Evolutionary conservation across 257 asterid genomes (phyloP), one percentile per base, ranked within the genome.

Genomic region (Ophiorrhiza pumila): DNA sequence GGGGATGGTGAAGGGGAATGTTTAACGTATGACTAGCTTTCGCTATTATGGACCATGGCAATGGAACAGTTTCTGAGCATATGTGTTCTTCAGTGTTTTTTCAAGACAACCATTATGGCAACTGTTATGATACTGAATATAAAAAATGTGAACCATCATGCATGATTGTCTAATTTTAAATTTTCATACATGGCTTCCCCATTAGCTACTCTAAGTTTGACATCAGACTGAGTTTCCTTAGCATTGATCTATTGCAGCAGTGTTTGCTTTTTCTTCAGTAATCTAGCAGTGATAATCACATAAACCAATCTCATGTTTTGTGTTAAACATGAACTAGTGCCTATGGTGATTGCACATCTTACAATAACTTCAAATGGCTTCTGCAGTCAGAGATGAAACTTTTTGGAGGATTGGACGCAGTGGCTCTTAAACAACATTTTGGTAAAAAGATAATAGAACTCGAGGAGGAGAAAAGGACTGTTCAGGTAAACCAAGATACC

Each of bases 371-470:
- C 32, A 35, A 32, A 77, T 75, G 70, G 47, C 11, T 63, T 71
- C 81, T 86, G 80, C 92, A 95, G 99, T 87, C 95, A 20, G 97
- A 95, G 85, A 95, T 95, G 97, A 95, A 89, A 84, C 93, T 78
- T 32, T 73, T 89, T 73, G 98, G 96, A 76, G 97, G 97, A 64
- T 67, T 73, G 37, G 98, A 91, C 85, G 88, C 99, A 43, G 69
- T 83, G 11, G 95, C 99, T 71, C 96, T 95, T 59, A 92, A 92
- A 86, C 98, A 95, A 76, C 99, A 95, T 73, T 95, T 95, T 11
- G 99, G 99, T 29, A 95, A 87, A 87, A 95, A 92, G 76, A 74
- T 95, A 65, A 42, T 85, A 79, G 99, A 92, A 88, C 99, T 95
- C 69, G 99, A 95, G 81, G 99, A 95, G 74, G 99, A 95, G 84